Evolutionary conservation across 768 basidiomycete species (phyloP), one percentile per base, ranked within the genome.

Genomic region (Galerina sulciceps): DNA sequence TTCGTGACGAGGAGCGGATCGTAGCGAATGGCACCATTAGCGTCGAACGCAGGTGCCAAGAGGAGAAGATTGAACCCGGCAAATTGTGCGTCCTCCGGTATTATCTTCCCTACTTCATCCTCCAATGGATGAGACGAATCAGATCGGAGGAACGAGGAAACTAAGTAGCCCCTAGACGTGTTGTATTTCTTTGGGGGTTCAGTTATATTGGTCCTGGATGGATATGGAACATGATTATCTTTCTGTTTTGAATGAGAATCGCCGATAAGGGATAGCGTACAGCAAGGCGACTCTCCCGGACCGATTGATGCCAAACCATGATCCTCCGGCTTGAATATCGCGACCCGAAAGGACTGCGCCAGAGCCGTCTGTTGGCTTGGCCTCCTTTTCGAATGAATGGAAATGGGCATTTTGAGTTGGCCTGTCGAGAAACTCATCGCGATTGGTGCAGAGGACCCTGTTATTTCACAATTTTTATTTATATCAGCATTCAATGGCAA

Each of bases 1-100:
- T 94, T 94, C 34, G 90, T 90, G 53, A 88, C 80, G 61, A 85
- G 76, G 26, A 77, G 71, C 15, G 82, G 79, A 64, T 85, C 82
- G 68, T 85, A 87, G 23, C 71, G 65, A 44, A 86, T 66, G 35
- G 65, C 38, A 55, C 48, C 67, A 61, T 69, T 67, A 42, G 66
- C 65, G 55, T 64, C 61, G 55, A 64, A 48, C 54, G 65, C 49
- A 61, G 87, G 82, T 20, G 81, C 75, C 57, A 94, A 76, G 58
- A 93, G 81, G 58, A 93, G 76, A 26, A 93, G 70, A 72, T 93
- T 94, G 81, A 94, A 94, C 2, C 93, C 93, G 46, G 91, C 89
- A 69, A 86, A 92, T 64, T 75, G 71, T 14, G 79, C 75, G 60
- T 85, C 80, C 54, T 72, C 69, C 59, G 79, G 76, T 49, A 81